phyloP scores from a whole-genome alignment of 768 basidiomycete genomes.

The Mycena galopus region DNA sequence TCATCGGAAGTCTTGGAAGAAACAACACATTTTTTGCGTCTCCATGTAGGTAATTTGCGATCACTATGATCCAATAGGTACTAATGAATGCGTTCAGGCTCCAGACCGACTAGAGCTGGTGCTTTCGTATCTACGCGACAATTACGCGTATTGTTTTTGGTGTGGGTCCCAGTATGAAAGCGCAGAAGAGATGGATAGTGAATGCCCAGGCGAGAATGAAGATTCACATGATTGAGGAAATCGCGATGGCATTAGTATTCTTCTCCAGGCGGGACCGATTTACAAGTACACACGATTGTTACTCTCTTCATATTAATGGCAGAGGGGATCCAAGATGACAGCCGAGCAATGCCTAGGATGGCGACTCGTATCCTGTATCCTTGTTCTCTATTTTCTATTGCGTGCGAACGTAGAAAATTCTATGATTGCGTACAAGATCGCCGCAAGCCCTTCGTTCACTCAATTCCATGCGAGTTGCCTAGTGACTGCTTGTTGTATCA shows the following conservation, averaged over 20 bases:
- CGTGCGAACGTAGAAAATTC: not conserved
- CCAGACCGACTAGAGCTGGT: slow-evolving; percentile 77
- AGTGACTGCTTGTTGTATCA: slow-evolving; percentile 21
- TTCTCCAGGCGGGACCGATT: too few relatives aligned
- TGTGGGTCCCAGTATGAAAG: slow-evolving; percentile 83
- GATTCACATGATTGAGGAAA: slow-evolving; percentile 83
- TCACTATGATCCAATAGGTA: slow-evolving; percentile 27
- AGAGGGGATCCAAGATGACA: too few relatives aligned
- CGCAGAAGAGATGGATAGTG: slow-evolving; percentile 66
- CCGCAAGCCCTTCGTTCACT: not conserved
- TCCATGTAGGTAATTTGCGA: slow-evolving; percentile 60
- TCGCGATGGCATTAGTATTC: too few relatives aligned
- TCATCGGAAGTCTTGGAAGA: slow-evolving; percentile 74
- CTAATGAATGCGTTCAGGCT: slow-evolving; percentile 60
- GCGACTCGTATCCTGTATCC: too few relatives aligned
- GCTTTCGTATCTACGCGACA: slow-evolving; percentile 78
- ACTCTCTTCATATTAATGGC: too few relatives aligned
- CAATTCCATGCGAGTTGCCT: slow-evolving; percentile 25
- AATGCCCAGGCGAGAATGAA: slow-evolving; percentile 84
- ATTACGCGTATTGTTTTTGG: slow-evolving; percentile 89
- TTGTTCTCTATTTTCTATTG: too few relatives aligned
- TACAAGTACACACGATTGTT: too few relatives aligned
- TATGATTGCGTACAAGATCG: not conserved
- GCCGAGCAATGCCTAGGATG: too few relatives aligned
- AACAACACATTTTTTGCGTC: slow-evolving; percentile 73